Percentiles rank a stretch among this genome's conserved stretches.
Evolutionary conservation across 257 asterid genomes (phyloP).

Genomic region (Solanum lignicaule): DNA sequence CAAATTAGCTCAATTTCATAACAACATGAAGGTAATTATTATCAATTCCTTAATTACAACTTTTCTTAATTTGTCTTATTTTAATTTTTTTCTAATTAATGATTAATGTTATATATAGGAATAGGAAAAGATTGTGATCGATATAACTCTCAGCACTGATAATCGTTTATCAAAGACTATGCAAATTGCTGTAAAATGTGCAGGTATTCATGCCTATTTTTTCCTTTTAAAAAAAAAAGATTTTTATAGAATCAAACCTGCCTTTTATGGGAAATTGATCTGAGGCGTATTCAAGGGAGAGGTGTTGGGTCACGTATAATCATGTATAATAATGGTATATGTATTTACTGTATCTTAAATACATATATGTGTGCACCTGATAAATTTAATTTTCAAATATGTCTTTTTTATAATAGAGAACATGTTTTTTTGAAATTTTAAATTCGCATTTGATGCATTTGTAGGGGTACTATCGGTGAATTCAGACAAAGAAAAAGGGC

Average conservation of each 20-base stretch:
- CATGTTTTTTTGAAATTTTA: too few relatives aligned
- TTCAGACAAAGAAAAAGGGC: constrained; percentile 1
- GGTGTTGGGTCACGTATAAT: not conserved
- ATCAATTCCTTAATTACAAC: not conserved
- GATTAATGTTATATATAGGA: not conserved
- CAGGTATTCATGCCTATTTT: not conserved
- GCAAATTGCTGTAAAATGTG: constrained; percentile 4
- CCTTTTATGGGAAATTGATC: not conserved
- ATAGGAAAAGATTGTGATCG: constrained; percentile 10
- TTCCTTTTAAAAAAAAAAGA: too few relatives aligned
- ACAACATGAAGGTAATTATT: not conserved
- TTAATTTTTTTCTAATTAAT: not conserved
- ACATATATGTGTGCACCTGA: not conserved
- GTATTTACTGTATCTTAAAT: too few relatives aligned
- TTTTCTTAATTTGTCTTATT: not conserved
- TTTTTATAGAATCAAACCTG: not conserved
- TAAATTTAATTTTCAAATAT: not conserved
- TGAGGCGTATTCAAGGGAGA: not conserved
- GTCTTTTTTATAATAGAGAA: not conserved
- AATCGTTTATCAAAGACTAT: constrained; percentile 12
- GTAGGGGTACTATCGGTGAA: constrained; percentile 21
- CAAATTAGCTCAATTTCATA: not conserved
- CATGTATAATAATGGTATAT: too few relatives aligned
- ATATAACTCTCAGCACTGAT: not conserved
- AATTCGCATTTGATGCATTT: not conserved